Evolutionary conservation across 2,329 filamentous ascomycete genomes (phyloP), one percentile per base, ranked within the genome.

Genomic region (Stagonosporopsis chrysanthemi): DNA sequence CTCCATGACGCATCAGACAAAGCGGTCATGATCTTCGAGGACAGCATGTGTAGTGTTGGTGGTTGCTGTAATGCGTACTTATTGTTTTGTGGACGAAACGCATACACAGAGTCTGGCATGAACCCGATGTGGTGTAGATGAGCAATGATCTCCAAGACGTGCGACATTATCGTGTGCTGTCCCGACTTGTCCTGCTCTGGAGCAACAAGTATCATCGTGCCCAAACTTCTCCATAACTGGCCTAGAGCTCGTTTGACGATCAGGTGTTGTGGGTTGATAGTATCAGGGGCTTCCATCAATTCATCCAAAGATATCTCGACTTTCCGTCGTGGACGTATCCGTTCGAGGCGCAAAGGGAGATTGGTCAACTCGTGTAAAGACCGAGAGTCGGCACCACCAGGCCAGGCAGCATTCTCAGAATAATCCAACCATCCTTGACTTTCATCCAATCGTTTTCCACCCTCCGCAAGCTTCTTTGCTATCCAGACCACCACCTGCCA

Each of bases 1-100:
- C 75, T 75, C 81, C 80, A 83, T 1, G 77, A 77, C 3, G 81
- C 81, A 67, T 83, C 81, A 4, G 81, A 81, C 31, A 83, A 65
- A 4, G 81, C 79, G 0, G 78, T 80, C 24, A 83, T 65, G 31
- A 83, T 83, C 17, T 78, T 75, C 4, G 79, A 78, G 2, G 79
- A 82, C 0, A 83, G 69, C 28, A 82, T 66, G 50, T 81, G 77
- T 3, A 83, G 71, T 6, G 78, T 77, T 4, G 81, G 81, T 28
- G 81, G 80, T 57, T 81, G 80, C 52, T 77, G 79, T 6, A 80
- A 70, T 9, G 75, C 76, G 52, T 69, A 70, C 7, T 66, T 63
- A 49, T 77, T 72, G 9, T 68, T 64, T 12, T 68, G 64, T 1
- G 76, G 71, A 9, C 66, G 68, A 45, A 77, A 76, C 12, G 74